These are phyloP conservation scores for Phaeosphaeriaceae sp. DNA, from an alignment of 2,329 filamentous ascomycete species.

Conservation along the genomic window DNA sequence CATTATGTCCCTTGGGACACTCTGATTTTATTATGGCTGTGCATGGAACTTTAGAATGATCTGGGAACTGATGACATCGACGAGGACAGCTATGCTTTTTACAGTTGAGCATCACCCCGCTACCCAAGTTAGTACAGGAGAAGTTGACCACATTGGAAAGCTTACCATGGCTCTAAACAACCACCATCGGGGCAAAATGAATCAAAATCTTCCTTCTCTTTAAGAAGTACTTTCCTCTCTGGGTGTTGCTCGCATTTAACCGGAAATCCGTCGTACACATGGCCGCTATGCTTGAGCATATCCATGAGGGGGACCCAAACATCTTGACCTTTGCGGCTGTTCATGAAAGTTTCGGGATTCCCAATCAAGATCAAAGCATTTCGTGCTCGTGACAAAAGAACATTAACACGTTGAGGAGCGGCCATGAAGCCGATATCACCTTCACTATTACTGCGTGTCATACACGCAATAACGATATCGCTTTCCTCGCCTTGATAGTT, in stretches of 20 bases:
- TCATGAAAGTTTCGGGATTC: constrained; percentile 70
- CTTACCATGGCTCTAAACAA: constrained; percentile 68
- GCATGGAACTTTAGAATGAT: constrained; percentile 65
- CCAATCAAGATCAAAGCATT: constrained; percentile 72
- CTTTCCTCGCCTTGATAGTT: constrained; percentile 82
- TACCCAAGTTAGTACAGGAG: constrained; percentile 35
- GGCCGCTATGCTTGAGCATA: constrained; percentile 57
- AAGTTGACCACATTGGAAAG: neutral
- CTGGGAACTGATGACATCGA: constrained; percentile 66
- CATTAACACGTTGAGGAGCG: constrained; percentile 70
- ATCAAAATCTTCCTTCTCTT: constrained; percentile 64
- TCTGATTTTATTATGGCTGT: constrained; percentile 49
- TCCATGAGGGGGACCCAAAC: constrained; percentile 67
- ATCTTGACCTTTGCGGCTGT: constrained; percentile 61
- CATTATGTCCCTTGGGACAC: constrained; percentile 62
- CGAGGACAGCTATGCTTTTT: constrained; percentile 64
- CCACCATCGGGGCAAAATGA: constrained; percentile 71
- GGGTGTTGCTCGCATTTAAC: constrained; percentile 45
- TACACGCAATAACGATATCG: constrained; percentile 71
- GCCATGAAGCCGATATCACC: constrained; percentile 75
- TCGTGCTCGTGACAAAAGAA: constrained; percentile 71
- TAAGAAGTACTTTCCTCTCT: constrained; percentile 54
- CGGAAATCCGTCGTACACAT: constrained; percentile 51
- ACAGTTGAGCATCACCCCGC: constrained; percentile 61
- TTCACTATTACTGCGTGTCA: constrained; percentile 69